Percentiles rank a stretch among this genome's conserved stretches.
These are phyloP conservation scores for Populus pruinosa DNA, from an alignment of 345 rosid species.

Conservation along the genomic window DNA sequence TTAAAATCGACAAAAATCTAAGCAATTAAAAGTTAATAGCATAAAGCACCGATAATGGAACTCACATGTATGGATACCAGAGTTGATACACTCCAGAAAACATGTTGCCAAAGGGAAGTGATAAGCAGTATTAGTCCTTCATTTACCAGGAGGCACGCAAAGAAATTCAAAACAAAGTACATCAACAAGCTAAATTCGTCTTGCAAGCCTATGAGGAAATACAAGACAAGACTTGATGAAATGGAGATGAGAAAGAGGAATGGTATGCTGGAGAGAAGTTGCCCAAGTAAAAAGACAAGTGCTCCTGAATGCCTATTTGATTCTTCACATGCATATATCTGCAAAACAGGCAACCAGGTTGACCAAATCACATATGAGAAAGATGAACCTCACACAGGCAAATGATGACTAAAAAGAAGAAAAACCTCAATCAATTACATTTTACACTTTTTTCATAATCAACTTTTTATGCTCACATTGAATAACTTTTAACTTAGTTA, in stretches of 20 bases:
- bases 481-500: too few species aligned
- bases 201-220: slow-evolving; percentile 79
- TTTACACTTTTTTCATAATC: background rate
- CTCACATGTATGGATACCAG: slow-evolving; percentile 69
- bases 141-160: slow-evolving; percentile 79
- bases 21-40: background rate
- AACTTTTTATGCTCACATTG: background rate
- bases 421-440: background rate
- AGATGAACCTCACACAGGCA: background rate
- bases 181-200: slow-evolving; percentile 91
- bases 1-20: background rate
- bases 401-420: background rate
- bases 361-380: slow-evolving; percentile 2
- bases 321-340: slow-evolving; percentile 82
- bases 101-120: slow-evolving; percentile 65
- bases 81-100: slow-evolving; percentile 72
- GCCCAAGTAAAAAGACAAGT: slow-evolving; percentile 80
- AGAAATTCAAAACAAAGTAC: slow-evolving; percentile 98
- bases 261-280: slow-evolving; percentile 90
- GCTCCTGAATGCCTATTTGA: slow-evolving; percentile 92
- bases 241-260: slow-evolving; percentile 94
- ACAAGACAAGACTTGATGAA: slow-evolving; percentile 93
- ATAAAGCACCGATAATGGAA: background rate
- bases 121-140: slow-evolving; percentile 81
- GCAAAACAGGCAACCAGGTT: slow-evolving; percentile 12